A percentile compares a stretch with the other conserved stretches of the same genome.
These are phyloP conservation scores for Mycena maculata DNA, from an alignment of 768 basidiomycete species.

Conservation along the genomic window DNA sequence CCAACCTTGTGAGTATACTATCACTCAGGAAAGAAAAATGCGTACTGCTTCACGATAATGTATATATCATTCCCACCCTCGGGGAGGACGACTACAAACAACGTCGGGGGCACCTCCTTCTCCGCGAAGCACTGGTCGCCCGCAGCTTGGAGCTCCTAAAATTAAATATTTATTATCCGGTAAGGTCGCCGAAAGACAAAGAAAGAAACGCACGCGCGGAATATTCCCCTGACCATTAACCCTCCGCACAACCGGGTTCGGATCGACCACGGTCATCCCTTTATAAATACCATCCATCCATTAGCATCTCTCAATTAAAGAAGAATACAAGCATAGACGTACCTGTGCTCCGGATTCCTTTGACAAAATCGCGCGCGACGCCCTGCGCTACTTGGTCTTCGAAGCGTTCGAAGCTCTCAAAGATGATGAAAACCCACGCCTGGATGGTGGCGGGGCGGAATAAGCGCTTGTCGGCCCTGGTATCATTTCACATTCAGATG, in stretches of 20 bases:
- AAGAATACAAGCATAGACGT: constrained; percentile 48
- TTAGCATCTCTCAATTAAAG: neutral
- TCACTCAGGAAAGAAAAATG: constrained; percentile 23
- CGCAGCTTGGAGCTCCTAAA: constrained; percentile 60
- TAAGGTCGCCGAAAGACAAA: neutral
- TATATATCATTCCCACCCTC: constrained; percentile 83
- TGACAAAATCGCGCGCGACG: constrained; percentile 63
- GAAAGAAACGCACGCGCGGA: constrained; percentile 49
- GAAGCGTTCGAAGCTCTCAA: constrained; percentile 72
- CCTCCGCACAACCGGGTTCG: constrained; percentile 60
- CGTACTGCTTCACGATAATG: constrained; percentile 81
- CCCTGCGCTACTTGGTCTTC: constrained; percentile 54
- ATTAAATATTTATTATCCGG: neutral
- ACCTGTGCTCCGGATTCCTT: constrained; percentile 68
- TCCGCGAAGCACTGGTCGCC: constrained; percentile 59
- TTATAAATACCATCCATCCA: too few species aligned
- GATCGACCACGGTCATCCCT: constrained; percentile 71
- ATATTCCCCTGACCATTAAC: constrained; percentile 68
- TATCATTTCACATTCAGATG: constrained; percentile 50
- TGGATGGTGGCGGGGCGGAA: constrained; percentile 62
- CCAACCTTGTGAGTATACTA: neutral
- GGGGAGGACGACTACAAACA: constrained; percentile 78
- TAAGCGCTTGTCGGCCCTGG: constrained; percentile 76
- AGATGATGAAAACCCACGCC: constrained; percentile 75
- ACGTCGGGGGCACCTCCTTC: constrained; percentile 56